These are phyloP conservation scores for Quercus ilex DNA, from an alignment of 306 rosid genomes.

Conservation along the genomic window DNA sequence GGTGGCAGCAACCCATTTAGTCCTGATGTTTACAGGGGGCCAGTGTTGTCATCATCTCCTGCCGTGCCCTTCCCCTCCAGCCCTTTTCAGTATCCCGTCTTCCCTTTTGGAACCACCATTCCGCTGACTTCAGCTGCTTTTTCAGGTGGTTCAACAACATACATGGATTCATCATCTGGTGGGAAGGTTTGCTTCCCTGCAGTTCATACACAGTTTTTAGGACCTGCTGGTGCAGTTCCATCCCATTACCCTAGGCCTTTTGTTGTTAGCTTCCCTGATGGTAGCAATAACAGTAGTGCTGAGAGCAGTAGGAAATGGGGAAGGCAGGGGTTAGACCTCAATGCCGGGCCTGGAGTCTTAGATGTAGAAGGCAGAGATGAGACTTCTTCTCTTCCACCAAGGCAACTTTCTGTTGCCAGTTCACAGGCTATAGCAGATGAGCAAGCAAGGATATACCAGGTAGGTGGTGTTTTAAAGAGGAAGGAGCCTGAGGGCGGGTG, in stretches of 20 bases:
- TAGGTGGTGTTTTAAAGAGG: constrained; percentile 50
- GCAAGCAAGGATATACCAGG: constrained; percentile 52
- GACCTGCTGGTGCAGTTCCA: constrained; percentile 51
- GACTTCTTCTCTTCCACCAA: constrained; percentile 24
- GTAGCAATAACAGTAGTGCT: constrained; percentile 42
- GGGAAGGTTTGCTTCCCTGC: constrained; percentile 59
- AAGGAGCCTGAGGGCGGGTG: constrained; percentile 81
- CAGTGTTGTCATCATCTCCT: constrained; percentile 63
- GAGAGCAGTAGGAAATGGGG: constrained; percentile 58
- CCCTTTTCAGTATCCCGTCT: constrained; percentile 52
- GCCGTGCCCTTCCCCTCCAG: constrained; percentile 54
- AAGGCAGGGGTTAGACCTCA: constrained; percentile 70
- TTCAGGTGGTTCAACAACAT: constrained; percentile 46
- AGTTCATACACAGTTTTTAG: constrained; percentile 52
- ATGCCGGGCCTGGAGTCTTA: constrained; percentile 69
- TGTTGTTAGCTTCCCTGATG: constrained; percentile 47
- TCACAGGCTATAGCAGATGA: constrained; percentile 54
- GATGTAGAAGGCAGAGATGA: constrained; percentile 68
- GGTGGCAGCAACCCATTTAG: constrained; percentile 45
- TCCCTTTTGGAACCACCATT: constrained; percentile 57
- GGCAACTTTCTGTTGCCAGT: constrained; percentile 63
- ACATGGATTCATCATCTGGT: constrained; percentile 55
- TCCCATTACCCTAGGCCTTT: constrained; percentile 59
- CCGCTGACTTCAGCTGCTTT: constrained; percentile 54
- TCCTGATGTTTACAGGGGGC: constrained; percentile 50